These are phyloP conservation scores for Arxiozyma bovina DNA, from an alignment of 1,139 yeast species.

Conservation along the genomic window DNA sequence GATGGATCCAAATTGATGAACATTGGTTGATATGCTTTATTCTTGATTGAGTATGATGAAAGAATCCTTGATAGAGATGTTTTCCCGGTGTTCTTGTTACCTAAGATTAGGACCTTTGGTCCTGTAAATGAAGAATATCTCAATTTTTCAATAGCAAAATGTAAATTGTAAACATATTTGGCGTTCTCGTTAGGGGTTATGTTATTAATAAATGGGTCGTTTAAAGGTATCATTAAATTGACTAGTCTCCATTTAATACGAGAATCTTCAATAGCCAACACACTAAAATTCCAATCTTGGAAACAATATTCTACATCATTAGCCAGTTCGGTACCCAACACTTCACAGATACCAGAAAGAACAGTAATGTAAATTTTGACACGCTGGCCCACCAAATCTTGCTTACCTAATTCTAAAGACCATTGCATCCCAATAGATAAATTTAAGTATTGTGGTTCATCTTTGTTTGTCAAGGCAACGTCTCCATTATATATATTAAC, in stretches of 20 bases:
- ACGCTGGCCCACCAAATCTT: conserved; percentile 32
- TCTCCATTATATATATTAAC: not conserved
- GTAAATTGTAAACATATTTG: conserved; percentile 48
- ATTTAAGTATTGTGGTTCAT: not conserved
- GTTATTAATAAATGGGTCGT: conserved; percentile 10
- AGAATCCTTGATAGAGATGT: conserved; percentile 64
- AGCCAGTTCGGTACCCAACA: conserved; percentile 89
- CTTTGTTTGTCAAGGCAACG: not conserved
- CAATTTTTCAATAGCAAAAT: conserved; percentile 62
- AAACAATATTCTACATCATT: conserved; percentile 54
- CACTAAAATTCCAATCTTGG: conserved; percentile 48
- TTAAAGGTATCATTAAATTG: conserved; percentile 6
- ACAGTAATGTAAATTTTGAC: conserved; percentile 50
- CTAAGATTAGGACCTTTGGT: conserved; percentile 68
- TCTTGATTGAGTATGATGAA: conserved; percentile 66
- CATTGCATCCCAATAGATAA: conserved; percentile 7
- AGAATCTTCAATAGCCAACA: conserved; percentile 56
- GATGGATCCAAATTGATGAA: conserved; percentile 77
- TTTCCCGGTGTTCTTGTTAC: conserved; percentile 69
- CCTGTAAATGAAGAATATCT: conserved; percentile 41
- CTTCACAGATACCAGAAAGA: conserved; percentile 67
- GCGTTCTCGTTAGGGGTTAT: conserved; percentile 32
- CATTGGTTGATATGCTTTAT: conserved; percentile 52
- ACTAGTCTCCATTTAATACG: conserved; percentile 37
- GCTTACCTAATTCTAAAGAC: conserved; percentile 17